These are phyloP conservation scores for Fusarium pilosicola DNA, from an alignment of 2,329 filamentous ascomycete species.

Conservation along the genomic window DNA sequence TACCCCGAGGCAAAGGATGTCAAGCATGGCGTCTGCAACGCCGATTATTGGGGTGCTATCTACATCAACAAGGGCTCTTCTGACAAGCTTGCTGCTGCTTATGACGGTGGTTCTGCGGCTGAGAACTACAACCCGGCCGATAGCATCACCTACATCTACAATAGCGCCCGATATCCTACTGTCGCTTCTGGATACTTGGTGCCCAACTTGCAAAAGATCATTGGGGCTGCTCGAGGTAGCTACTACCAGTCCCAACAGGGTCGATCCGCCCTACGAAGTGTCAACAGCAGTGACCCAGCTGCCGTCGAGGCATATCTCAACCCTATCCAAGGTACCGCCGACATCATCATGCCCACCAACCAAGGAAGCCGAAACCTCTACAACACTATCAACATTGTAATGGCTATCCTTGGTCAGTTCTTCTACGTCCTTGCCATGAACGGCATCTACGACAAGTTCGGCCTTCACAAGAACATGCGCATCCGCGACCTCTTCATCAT, in stretches of 20 bases:
- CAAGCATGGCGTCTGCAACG: conserved; percentile 49
- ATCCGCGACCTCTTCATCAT: conserved; percentile 42
- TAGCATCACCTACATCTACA: conserved; percentile 50
- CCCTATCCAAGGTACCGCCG: conserved; percentile 45
- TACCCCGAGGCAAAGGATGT: conserved; percentile 44
- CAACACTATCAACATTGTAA: conserved; percentile 54
- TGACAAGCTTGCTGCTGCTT: conserved; percentile 42
- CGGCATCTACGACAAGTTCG: conserved; percentile 35
- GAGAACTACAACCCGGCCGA: conserved; percentile 47
- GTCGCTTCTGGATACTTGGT: conserved; percentile 44
- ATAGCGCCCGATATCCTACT: conserved; percentile 50
- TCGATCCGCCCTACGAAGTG: conserved; percentile 25
- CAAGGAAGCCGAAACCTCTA: conserved; percentile 49
- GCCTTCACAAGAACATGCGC: conserved; percentile 24
- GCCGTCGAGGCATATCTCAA: conserved; percentile 48
- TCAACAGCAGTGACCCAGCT: conserved; percentile 39
- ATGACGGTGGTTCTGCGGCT: conserved; percentile 39
- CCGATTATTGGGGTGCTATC: conserved; percentile 52
- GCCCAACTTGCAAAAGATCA: conserved; percentile 44
- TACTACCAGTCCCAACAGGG: conserved; percentile 43
- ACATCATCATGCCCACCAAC: conserved; percentile 47
- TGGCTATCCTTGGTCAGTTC: conserved; percentile 49
- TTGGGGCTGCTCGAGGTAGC: conserved; percentile 37
- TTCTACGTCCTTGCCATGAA: conserved; percentile 44
- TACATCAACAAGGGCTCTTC: conserved; percentile 48